Conservation (phyloP, 768 basidiomycete species). For the Termitomyces sp. region DNA sequence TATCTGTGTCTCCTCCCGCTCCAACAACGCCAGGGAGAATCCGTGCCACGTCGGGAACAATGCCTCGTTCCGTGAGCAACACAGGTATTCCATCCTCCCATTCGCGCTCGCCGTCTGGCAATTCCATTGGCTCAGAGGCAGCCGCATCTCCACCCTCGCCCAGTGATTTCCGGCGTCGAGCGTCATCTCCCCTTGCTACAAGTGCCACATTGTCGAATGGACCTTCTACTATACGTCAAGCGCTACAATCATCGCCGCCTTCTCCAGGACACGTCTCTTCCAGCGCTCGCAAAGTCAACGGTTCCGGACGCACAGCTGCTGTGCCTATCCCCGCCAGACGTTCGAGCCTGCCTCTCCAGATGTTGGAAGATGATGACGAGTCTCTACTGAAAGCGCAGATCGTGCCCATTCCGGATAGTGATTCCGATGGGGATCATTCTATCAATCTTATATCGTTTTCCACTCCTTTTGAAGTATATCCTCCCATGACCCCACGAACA, state of each 20-base stretch:
- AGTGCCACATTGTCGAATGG: conserved; percentile 27
- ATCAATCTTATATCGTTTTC: conserved; percentile 72
- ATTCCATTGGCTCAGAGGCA: conserved; percentile 30
- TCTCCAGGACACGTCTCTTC: conserved; percentile 28
- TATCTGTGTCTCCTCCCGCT: conserved; percentile 45
- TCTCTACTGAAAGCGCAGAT: conserved; percentile 67
- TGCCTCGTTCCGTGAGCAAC: conserved; percentile 43
- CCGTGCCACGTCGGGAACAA: conserved; percentile 21
- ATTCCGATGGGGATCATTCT: conserved; percentile 62
- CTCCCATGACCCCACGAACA: conserved; percentile 23
- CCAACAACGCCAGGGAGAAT: conserved; percentile 40
- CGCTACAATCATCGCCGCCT: conserved; percentile 34
- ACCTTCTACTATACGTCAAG: conserved; percentile 33
- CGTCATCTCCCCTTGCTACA: conserved; percentile 46
- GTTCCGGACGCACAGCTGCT: conserved; percentile 18
- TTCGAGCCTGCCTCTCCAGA: conserved; percentile 40
- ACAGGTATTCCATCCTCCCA: conserved; percentile 30
- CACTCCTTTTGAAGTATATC: conserved; percentile 55
- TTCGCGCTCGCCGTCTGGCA: conserved; percentile 35
- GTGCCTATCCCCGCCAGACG: conserved; percentile 37
- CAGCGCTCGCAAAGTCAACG: conserved; percentile 23
- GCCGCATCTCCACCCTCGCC: conserved; percentile 40
- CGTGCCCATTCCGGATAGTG: conserved; percentile 75
- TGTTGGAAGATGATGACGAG: conserved; percentile 43
- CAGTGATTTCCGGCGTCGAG: conserved; percentile 38